Percentiles rank a stretch among this genome's conserved stretches.
These are phyloP conservation scores for Rhodotorula paludigena DNA, from an alignment of 768 basidiomycete genomes.

Conservation along the genomic window DNA sequence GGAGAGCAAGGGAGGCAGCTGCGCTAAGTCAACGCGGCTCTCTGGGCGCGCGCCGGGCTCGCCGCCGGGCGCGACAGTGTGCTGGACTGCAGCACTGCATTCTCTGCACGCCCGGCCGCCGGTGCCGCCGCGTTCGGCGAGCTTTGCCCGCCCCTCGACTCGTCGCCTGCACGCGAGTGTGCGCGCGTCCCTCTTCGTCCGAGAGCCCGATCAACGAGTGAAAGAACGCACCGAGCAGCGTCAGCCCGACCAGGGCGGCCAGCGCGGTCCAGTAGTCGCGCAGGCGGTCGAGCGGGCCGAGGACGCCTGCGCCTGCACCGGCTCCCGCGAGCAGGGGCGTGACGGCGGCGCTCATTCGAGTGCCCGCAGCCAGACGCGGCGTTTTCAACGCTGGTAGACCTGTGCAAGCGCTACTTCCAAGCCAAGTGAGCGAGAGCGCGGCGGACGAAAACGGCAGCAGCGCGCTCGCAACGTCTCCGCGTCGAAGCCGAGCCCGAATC, in stretches of 20 bases:
- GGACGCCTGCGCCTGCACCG: neutral
- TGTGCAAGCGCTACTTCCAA: too few relatives aligned
- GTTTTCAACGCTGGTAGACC: too few relatives aligned
- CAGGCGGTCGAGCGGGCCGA: neutral
- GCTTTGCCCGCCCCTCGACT: neutral
- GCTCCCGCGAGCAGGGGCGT: neutral
- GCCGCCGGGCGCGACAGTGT: neutral
- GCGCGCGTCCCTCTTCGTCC: too few relatives aligned
- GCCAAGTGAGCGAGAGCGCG: too few relatives aligned
- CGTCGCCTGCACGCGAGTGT: neutral
- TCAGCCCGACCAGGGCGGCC: conserved; percentile 9
- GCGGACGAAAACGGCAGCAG: too few relatives aligned
- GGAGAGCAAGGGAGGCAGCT: neutral
- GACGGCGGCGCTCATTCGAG: too few relatives aligned
- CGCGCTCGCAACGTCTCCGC: too few relatives aligned
- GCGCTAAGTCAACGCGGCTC: neutral
- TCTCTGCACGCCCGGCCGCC: neutral
- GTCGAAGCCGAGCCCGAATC: too few relatives aligned
- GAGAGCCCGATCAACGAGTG: too few relatives aligned
- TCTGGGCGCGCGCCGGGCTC: too few relatives aligned
- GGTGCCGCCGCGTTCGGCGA: neutral
- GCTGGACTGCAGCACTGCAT: neutral
- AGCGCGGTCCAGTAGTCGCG: conserved; percentile 35
- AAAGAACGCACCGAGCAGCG: conserved; percentile 25
- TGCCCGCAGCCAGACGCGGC: too few relatives aligned